phyloP scores from a whole-genome alignment of 441 rosid species.

The Bocquillonia castaneifolia region DNA sequence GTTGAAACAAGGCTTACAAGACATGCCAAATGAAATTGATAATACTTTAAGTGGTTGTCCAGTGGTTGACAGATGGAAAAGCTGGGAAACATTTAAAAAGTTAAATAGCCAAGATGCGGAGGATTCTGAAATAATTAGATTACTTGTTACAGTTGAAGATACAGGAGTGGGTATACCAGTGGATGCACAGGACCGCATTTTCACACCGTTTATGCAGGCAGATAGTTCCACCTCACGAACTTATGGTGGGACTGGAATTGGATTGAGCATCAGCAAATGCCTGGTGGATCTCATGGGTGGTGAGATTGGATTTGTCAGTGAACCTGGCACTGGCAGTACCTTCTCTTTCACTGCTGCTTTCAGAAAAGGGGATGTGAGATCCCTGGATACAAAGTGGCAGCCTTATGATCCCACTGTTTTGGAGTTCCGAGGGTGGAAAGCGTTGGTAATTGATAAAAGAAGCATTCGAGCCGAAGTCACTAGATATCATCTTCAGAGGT shows the following conservation, averaged over 20 bases:
- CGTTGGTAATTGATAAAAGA: constrained; percentile 72
- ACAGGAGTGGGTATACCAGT: constrained; percentile 84
- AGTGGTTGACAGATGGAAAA: constrained; percentile 74
- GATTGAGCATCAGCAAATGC: constrained; percentile 86
- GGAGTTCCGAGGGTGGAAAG: constrained; percentile 57
- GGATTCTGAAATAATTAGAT: constrained; percentile 40
- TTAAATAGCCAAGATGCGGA: constrained; percentile 26
- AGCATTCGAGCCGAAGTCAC: constrained; percentile 77
- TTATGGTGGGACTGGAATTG: constrained; percentile 96
- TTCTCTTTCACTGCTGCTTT: constrained; percentile 78
- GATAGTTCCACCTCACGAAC: constrained; percentile 97
- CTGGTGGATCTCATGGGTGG: constrained; percentile 94
- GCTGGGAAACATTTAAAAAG: constrained; percentile 69
- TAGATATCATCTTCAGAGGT: constrained; percentile 67
- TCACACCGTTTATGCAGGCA: constrained; percentile 98
- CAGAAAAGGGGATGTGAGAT: constrained; percentile 43
- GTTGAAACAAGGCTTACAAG: constrained; percentile 48
- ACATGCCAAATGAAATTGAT: constrained; percentile 31
- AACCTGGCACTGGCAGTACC: constrained; percentile 71
- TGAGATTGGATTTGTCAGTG: constrained; percentile 85
- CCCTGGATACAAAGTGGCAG: constrained; percentile 43
- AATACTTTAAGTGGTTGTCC: constrained; percentile 76
- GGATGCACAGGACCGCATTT: constrained; percentile 74
- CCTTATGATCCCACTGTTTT: constrained; percentile 39
- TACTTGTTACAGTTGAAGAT: constrained; percentile 89